Base-by-base conservation (phyloP, 1,284 basidiomycete genomes). In the Pholiota adiposa region DNA sequence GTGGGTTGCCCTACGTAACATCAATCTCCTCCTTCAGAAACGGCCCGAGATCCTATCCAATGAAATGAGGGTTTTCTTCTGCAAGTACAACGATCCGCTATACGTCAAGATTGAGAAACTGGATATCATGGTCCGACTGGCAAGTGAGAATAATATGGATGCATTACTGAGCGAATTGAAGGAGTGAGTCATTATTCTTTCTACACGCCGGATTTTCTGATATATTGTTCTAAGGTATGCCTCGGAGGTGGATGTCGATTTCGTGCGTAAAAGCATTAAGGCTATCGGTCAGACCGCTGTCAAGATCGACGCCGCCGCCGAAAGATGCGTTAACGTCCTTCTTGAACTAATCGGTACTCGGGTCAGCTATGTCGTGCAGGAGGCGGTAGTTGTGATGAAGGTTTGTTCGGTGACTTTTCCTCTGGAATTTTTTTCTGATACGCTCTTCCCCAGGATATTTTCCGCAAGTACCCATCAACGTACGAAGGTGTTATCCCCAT, bases 1-100 rank as follows among this genome's bases (percentile, higher is more conserved):
- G 77, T 99, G 96, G 92, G 97, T 99, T 54, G 96, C 94, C 0
- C 80, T 99, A 56, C 87, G 97, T 29, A 98, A 99, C 73, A 96
- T 98, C 80, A 97, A 98, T 70, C 86, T 99, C 51, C 86, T 99
- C 51, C 86, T 98, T 19, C 97, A 99, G 76, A 95, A 96, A 68
- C 88, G 94, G 3, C 82, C 94, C 0, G 92, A 96, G 60, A 83
- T 98, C 57, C 84, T 99, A 5, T 87, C 90, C 27, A 96, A 93
- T 75, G 97, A 99, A 77, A 96, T 99, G 89, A 89, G 96, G 59
- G 96, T 99, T 23, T 99, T 99, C 76, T 99, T 99, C 82, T 99
- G 97, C 89, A 99, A 99, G 76, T 99, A 99, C 80, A 99, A 98
- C 74, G 97, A 99, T 72, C 97, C 97, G 2, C 81, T 96, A 33